A percentile compares a stretch with the other conserved stretches of the same genome.
phyloP scores from a whole-genome alignment of 257 asterid species.

The Solanum bulbocastanum region DNA sequence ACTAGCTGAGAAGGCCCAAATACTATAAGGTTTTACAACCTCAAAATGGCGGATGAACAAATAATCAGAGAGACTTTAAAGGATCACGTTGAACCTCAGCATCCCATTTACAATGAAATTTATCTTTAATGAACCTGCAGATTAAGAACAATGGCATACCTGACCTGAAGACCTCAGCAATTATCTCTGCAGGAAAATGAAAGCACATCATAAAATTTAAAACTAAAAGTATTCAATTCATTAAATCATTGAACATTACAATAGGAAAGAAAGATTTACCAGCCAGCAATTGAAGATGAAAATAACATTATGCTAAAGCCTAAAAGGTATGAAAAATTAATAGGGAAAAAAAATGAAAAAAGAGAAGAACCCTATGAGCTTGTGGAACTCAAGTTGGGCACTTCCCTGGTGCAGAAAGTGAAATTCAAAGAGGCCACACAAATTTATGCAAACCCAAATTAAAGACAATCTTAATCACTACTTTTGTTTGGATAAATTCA shows the following conservation, averaged over 20 bases:
- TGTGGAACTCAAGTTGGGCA: neutral
- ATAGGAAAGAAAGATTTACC: neutral
- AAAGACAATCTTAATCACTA: neutral
- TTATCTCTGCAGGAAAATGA: neutral
- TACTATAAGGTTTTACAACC: neutral
- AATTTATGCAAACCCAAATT: neutral
- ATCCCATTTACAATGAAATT: neutral
- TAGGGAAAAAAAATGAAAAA: neutral
- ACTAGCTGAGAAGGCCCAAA: neutral
- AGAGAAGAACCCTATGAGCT: slow-evolving; percentile 1
- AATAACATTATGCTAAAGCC: neutral
- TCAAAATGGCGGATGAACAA: neutral
- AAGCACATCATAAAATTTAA: neutral
- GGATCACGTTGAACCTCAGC: neutral
- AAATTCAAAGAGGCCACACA: slow-evolving; percentile 1
- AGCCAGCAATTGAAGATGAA: neutral
- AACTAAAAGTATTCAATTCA: neutral
- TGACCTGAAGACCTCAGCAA: neutral
- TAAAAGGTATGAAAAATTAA: neutral
- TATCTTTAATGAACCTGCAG: neutral
- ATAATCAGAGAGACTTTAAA: neutral
- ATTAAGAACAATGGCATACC: neutral
- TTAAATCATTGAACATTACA: neutral
- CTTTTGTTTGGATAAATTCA: neutral
- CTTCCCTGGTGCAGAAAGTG: neutral